Evolutionary conservation across 768 basidiomycete species (phyloP), one percentile per base, ranked within the genome.

Genomic region (Macrocybe gigantea): DNA sequence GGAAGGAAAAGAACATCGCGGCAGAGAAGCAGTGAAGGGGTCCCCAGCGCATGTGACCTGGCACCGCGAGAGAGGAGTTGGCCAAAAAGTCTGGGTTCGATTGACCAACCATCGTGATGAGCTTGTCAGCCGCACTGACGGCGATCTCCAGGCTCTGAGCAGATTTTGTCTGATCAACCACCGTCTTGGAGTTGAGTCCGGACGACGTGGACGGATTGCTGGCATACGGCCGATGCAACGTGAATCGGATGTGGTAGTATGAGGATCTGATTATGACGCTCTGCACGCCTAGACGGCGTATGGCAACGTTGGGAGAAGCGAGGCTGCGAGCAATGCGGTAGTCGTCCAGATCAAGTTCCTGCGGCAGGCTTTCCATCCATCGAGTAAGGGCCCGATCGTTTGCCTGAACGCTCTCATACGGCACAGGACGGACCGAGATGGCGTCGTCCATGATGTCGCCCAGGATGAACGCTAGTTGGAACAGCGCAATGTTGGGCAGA

Each of bases 1-100:
- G 88, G 68, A 90, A 90, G n/a, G 86, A 85, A 75, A 91, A 89
- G 67, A 91, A 91, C 83, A 91, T 89, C 42, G 86, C 86, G 13
- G 89, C 87, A 41, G 83, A 83, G 70, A 91, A 91, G 55, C 84
- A 80, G 59, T 92, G 88, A 67, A 85, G 87, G 0, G 88, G 85
- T 4, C 83, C 83, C 82, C 86, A 88, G 55, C 80, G 82, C 77
- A 91, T 82, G 64, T 92, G 88, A 2, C 85, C 87, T 33, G 86
- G 87, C 6, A 88, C 84, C 7, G 84, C 79, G 50, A 83, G 66
- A 12, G 83, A 75, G 10, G 79, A 75, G 46, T 81, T 86, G 34
- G 79, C 78, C 32, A 88, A 69, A 62, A 86, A 85, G 59, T 88
- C 88, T 1, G 85, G 85, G 3, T 84, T 79, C 35, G 83, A 80